These are phyloP conservation scores for Dichotomopilus funicola DNA, from an alignment of 2,329 filamentous ascomycete species.

Conservation along the genomic window DNA sequence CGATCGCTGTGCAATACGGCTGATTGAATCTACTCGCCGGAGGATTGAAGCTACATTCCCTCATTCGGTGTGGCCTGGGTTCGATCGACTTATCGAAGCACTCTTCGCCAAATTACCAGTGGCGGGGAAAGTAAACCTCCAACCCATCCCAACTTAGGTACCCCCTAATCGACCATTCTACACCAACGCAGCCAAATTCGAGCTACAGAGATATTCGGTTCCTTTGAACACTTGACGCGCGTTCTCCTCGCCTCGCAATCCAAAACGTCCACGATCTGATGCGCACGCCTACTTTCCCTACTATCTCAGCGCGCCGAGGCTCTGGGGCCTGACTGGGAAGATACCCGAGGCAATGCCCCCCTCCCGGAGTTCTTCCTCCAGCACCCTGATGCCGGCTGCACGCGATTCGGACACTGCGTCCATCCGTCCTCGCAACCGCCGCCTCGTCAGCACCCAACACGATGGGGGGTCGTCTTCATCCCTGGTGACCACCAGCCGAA, in stretches of 20 bases:
- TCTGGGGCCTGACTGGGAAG: constrained; percentile 24
- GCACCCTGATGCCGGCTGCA: constrained; percentile 36
- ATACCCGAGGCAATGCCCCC: constrained; percentile 24
- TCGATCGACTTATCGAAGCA: too few species aligned
- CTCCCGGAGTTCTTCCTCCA: constrained; percentile 36
- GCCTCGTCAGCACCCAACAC: constrained; percentile 31
- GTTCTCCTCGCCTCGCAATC: not conserved
- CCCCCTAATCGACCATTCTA: too few species aligned
- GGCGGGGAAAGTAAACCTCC: too few species aligned
- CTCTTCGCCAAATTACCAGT: too few species aligned
- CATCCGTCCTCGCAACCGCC: constrained; percentile 47
- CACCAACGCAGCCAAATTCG: too few species aligned
- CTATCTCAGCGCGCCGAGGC: constrained; percentile 26
- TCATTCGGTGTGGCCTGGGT: too few species aligned
- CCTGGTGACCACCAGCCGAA: constrained; percentile 26
- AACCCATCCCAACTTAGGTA: too few species aligned
- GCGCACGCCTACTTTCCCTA: constrained; percentile 13
- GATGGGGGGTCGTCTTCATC: constrained; percentile 25
- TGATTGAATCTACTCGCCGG: not conserved
- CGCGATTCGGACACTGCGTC: constrained; percentile 36
- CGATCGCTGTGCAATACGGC: constrained; percentile 7
- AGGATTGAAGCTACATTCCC: too few species aligned
- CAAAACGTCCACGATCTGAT: constrained; percentile 10
- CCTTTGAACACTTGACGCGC: too few species aligned
- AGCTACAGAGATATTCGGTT: too few species aligned